Conservation (phyloP, 495 filamentous ascomycete species). For the Neurospora sp. region DNA sequence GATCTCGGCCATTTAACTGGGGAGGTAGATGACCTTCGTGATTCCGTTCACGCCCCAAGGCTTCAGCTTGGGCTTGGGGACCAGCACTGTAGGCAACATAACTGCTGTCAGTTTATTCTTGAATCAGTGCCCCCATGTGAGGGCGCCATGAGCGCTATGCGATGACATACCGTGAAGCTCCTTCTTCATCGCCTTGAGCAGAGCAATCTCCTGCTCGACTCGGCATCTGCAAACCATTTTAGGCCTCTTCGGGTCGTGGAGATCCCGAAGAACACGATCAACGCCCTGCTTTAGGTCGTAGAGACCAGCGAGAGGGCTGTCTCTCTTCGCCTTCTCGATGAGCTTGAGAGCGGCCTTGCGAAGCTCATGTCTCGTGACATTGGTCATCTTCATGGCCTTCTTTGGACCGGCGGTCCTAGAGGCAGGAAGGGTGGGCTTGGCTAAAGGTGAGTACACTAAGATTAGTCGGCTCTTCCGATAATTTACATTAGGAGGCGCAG, state of each 20-base stretch:
- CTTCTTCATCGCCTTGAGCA: accelerated
- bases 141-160: neutral
- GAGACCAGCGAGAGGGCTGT: neutral
- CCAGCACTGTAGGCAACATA: neutral
- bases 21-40: neutral
- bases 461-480: too few species aligned
- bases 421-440: too few species aligned
- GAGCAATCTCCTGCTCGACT: neutral
- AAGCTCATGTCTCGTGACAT: accelerated
- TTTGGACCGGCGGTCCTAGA: neutral
- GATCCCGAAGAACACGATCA: neutral
- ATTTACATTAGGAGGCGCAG: too few species aligned
- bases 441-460: too few species aligned
- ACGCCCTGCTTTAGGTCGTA: neutral
- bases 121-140: too few species aligned
- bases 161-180: neutral
- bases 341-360: neutral
- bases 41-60: neutral
- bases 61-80: neutral
- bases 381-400: neutral
- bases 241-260: neutral
- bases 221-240: neutral
- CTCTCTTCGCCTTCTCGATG: neutral
- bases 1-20: neutral
- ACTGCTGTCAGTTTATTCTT: neutral